These are phyloP conservation scores for Aspergillus ostianus DNA, from an alignment of 495 filamentous ascomycete genomes.

Conservation along the genomic window DNA sequence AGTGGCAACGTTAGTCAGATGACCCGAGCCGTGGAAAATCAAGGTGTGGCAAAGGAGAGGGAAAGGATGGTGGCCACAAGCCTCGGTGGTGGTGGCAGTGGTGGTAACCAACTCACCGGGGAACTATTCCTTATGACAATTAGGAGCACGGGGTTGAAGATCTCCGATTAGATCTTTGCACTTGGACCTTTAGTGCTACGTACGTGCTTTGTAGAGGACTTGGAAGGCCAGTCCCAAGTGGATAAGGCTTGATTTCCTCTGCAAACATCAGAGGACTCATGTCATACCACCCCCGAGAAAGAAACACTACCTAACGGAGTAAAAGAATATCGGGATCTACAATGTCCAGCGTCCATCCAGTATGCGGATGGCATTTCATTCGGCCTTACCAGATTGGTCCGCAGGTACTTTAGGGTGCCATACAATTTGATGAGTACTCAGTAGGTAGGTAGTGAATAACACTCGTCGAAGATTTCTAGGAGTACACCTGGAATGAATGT, in stretches of 20 bases:
- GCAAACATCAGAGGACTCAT: background rate
- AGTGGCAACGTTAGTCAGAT: conserved; percentile 18
- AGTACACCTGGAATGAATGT: too few species aligned
- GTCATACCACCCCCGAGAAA: background rate
- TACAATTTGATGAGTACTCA: too few species aligned
- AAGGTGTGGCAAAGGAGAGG: conserved; percentile 9
- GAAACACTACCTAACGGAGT: background rate
- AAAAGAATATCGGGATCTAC: background rate
- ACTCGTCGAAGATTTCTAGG: too few species aligned
- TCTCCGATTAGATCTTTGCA: background rate
- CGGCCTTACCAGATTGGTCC: conserved; percentile 10
- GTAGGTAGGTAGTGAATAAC: too few species aligned
- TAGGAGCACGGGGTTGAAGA: background rate
- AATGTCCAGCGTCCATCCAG: background rate
- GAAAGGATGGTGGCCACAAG: background rate
- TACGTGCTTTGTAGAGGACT: too few species aligned
- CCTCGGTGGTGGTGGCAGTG: background rate
- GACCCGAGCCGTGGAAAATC: conserved; percentile 1
- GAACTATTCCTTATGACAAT: too few species aligned
- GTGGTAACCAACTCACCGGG: background rate
- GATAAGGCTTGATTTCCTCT: too few species aligned
- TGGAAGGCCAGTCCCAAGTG: too few species aligned
- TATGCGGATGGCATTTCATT: conserved; percentile 6
- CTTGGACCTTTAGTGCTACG: background rate
- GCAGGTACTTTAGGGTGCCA: background rate